A percentile compares a stretch with the other conserved stretches of the same genome.
These are phyloP conservation scores for Pelargonium cotyledonis DNA, from an alignment of 441 rosid genomes.

Conservation along the genomic window DNA sequence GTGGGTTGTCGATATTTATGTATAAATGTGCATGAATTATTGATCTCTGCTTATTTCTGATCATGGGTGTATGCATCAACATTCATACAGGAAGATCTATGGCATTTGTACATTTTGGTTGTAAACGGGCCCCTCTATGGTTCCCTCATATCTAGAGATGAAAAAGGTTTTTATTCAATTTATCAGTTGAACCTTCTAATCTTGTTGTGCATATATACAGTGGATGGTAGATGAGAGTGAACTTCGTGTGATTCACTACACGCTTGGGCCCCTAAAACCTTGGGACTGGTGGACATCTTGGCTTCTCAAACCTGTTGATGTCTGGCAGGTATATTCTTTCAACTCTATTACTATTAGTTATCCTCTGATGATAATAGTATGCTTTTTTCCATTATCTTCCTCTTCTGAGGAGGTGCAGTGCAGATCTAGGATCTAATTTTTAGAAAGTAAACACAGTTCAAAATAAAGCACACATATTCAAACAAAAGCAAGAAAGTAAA, in stretches of 20 bases:
- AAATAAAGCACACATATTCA: too few relatives aligned
- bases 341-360: conserved; percentile 3
- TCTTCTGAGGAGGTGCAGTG: too few relatives aligned
- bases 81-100: too few relatives aligned
- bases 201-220: conserved; percentile 33
- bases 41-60: too few relatives aligned
- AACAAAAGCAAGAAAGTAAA: too few relatives aligned
- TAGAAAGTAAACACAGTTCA: too few relatives aligned
- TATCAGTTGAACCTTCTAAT: conserved; percentile 8
- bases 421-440: too few relatives aligned
- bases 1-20: too few relatives aligned
- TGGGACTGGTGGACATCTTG: conserved; percentile 99
- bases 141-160: neutral
- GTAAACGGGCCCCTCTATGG: neutral
- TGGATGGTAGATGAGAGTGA: conserved; percentile 98
- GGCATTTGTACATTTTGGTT: too few relatives aligned
- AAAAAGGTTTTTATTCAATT: conserved; percentile 3
- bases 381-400: neutral
- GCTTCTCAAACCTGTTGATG: conserved; percentile 93
- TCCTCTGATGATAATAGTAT: neutral
- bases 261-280: conserved; percentile 94
- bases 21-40: too few relatives aligned
- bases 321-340: conserved; percentile 70
- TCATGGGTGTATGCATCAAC: too few relatives aligned
- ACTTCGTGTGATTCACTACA: conserved; percentile 88